Conservation (phyloP, 2,329 filamentous ascomycete genomes). For the Verticillium longisporum region DNA sequence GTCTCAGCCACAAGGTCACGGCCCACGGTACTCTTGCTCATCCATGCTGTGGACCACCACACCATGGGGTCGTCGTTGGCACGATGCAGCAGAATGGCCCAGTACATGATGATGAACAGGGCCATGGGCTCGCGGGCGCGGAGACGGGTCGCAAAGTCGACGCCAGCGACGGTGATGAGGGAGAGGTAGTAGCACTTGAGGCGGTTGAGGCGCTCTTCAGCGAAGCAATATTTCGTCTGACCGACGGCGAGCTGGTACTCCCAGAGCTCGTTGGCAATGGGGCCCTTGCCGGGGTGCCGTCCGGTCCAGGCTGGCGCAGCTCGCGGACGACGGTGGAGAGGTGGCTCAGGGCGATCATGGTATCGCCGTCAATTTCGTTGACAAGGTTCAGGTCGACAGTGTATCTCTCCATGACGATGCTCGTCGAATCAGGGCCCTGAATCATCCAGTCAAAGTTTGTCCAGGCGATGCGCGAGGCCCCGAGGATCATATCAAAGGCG, state of each 20-base stretch:
- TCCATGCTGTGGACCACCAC: neutral
- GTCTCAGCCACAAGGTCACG: slow-evolving; percentile 1
- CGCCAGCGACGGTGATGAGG: slow-evolving; percentile 21
- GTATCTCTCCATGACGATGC: neutral
- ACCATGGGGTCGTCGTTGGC: neutral
- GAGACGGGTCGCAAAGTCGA: slow-evolving; percentile 21
- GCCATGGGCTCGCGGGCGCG: slow-evolving; percentile 24
- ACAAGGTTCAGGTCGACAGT: neutral
- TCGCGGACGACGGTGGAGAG: neutral
- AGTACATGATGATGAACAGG: slow-evolving; percentile 29
- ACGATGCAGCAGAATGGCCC: slow-evolving; percentile 25
- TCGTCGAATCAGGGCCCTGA: neutral
- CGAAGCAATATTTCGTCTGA: slow-evolving; percentile 19
- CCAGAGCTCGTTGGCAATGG: neutral
- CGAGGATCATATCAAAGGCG: slow-evolving; percentile 3
- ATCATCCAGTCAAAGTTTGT: slow-evolving; percentile 1
- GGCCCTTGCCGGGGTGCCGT: neutral
- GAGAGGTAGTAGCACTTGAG: slow-evolving; percentile 19
- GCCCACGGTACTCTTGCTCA: neutral
- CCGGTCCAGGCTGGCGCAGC: neutral
- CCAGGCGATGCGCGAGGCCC: neutral
- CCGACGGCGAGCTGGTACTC: slow-evolving; percentile 3
- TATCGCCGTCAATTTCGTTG: slow-evolving; percentile 3
- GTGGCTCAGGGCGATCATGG: slow-evolving; percentile 1
- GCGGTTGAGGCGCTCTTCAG: slow-evolving; percentile 24